Evolutionary conservation across 1,284 basidiomycete species (phyloP).

Genomic region (Inonotus hispidus): DNA sequence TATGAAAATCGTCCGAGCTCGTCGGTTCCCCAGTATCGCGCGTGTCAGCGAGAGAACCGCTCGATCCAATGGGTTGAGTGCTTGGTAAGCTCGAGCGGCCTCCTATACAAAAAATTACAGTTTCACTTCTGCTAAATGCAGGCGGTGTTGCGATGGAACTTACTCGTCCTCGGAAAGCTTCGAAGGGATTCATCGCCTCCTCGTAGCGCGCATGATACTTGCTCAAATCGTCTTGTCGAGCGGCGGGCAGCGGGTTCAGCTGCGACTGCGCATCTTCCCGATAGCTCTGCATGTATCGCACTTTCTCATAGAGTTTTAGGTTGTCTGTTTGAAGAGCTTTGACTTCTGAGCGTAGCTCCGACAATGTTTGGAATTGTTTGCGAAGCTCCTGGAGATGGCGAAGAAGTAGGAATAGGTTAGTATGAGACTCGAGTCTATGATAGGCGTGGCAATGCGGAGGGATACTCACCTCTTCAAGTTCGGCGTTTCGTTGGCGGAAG

Average conservation of each 20-base stretch:
- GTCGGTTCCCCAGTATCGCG: constrained; percentile 82
- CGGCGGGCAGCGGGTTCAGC: constrained; percentile 59
- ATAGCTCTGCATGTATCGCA: constrained; percentile 94
- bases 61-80: constrained; percentile 88
- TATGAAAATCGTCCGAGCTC: constrained; percentile 78
- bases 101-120: constrained; percentile 52
- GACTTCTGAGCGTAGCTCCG: constrained; percentile 84
- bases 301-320: constrained; percentile 94
- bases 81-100: constrained; percentile 85
- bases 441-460: constrained; percentile 20
- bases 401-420: neutral
- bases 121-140: neutral
- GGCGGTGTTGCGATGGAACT: too few species aligned
- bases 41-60: constrained; percentile 83
- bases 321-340: constrained; percentile 89
- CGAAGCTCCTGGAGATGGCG: constrained; percentile 70
- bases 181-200: constrained; percentile 96
- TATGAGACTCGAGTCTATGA: neutral
- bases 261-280: constrained; percentile 65
- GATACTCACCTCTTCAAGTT: constrained; percentile 94
- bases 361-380: constrained; percentile 89
- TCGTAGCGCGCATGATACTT: constrained; percentile 92
- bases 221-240: constrained; percentile 66
- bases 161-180: constrained; percentile 91
- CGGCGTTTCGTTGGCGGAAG: constrained; percentile 92